Evolutionary conservation across 352 stramenopile genomes (phyloP).

Genomic region (Phytopythium cucurbitacearum): DNA sequence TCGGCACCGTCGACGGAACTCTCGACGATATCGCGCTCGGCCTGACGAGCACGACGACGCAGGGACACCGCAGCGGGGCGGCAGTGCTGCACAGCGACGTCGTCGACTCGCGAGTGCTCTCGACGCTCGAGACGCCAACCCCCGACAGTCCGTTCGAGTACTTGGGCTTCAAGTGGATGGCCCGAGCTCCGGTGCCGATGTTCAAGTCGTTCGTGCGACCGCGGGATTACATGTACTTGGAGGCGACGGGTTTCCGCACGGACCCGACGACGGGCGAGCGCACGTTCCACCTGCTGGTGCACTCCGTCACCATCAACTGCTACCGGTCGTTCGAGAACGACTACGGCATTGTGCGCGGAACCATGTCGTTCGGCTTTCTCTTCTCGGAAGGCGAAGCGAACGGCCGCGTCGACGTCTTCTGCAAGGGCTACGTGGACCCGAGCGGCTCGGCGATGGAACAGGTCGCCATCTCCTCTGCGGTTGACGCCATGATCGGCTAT

Average conservation of each 20-base stretch:
- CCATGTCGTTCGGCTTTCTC: constrained; percentile 28
- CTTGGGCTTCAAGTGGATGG: constrained; percentile 33
- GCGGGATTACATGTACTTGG: constrained; percentile 39
- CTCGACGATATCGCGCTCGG: constrained; percentile 36
- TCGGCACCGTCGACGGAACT: constrained; percentile 16
- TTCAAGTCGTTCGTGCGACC: constrained; percentile 22
- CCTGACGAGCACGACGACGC: constrained; percentile 19
- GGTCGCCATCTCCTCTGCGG: constrained; percentile 12
- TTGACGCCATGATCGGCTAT: constrained; percentile 21
- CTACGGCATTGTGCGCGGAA: constrained; percentile 22
- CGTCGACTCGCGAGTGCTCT: constrained; percentile 21
- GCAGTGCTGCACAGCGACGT: constrained; percentile 22
- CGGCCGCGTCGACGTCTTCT: constrained; percentile 23
- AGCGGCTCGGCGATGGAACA: constrained; percentile 17
- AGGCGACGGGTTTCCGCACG: constrained; percentile 25
- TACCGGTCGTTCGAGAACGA: constrained; percentile 10
- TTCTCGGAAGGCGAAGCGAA: constrained; percentile 16
- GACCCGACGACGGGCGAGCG: constrained; percentile 21
- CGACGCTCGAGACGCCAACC: constrained; percentile 25
- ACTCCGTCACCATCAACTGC: constrained; percentile 26
- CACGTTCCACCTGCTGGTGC: constrained; percentile 25
- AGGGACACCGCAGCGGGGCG: constrained; percentile 25
- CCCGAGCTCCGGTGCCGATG: constrained; percentile 13
- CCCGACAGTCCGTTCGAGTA: constrained; percentile 18
- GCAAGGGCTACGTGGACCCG: constrained; percentile 32